Evolutionary conservation across 306 rosid species (phyloP).

Genomic region (Bauhinia variegata): DNA sequence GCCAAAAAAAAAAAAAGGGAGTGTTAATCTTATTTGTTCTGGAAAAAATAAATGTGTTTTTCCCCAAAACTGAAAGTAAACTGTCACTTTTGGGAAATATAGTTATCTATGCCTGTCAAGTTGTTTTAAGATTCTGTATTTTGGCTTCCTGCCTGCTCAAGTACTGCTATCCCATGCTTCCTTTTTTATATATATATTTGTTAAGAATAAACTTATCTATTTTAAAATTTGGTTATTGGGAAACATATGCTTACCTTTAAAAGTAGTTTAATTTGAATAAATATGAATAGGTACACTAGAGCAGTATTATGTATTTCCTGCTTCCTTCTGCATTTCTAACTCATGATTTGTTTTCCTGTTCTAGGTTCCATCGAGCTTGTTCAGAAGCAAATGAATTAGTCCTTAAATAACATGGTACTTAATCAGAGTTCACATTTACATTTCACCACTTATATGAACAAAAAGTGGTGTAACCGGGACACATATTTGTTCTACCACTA

Average conservation of each 20-base stretch:
- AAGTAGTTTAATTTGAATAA: conserved; percentile 10
- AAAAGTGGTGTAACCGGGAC: too few relatives aligned
- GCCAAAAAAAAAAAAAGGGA: too few relatives aligned
- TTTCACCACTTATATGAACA: background rate
- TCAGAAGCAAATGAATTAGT: conserved; percentile 48
- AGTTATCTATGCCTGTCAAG: background rate
- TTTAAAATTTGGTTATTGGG: conserved; percentile 1
- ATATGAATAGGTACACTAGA: background rate
- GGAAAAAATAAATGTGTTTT: conserved; percentile 9
- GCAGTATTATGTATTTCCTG: background rate
- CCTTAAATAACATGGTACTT: conserved; percentile 10
- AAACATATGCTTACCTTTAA: background rate
- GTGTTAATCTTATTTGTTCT: background rate
- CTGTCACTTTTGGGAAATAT: too few relatives aligned
- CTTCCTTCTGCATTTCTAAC: conserved; percentile 25
- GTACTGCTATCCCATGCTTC: conserved; percentile 21
- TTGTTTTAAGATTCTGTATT: background rate
- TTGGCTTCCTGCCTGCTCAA: background rate
- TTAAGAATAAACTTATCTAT: conserved; percentile 1
- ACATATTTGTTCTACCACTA: conserved; percentile 19
- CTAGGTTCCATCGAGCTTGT: conserved; percentile 76
- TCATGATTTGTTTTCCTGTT: conserved; percentile 17
- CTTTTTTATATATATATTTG: background rate
- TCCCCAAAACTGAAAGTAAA: conserved; percentile 5
- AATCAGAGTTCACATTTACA: background rate